Conservation (phyloP, 768 basidiomycete species). For the Suillus brevipes region DNA sequence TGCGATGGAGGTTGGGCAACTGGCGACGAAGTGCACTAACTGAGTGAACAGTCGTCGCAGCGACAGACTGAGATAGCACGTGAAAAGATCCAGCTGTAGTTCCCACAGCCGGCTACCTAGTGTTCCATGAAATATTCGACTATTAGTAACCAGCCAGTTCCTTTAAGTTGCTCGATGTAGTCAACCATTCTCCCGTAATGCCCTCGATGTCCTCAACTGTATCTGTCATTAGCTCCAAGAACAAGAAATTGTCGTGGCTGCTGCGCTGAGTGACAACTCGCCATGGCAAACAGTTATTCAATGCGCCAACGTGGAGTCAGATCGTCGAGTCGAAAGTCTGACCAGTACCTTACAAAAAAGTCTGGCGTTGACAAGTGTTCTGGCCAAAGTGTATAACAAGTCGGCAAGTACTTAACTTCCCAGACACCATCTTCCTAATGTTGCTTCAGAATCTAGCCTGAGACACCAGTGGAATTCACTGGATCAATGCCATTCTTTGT, state of each 20-base stretch:
- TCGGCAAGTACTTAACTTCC: constrained; percentile 4
- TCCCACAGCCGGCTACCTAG: too few species aligned
- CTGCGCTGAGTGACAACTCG: background rate
- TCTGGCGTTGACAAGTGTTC: background rate
- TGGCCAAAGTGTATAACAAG: background rate
- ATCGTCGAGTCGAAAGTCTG: background rate
- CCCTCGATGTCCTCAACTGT: background rate
- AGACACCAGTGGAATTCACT: background rate
- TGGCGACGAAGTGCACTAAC: too few species aligned
- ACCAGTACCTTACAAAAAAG: too few species aligned
- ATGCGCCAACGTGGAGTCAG: too few species aligned
- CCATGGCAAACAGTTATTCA: background rate
- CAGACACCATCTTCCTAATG: background rate
- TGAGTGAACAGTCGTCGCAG: too few species aligned
- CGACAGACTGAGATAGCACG: too few species aligned
- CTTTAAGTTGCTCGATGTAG: background rate
- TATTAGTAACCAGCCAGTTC: background rate
- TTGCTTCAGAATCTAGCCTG: background rate
- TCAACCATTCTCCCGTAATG: background rate
- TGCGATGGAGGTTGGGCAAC: too few species aligned
- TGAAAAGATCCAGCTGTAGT: too few species aligned
- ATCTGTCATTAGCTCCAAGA: background rate
- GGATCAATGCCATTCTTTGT: too few species aligned
- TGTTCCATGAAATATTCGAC: background rate
- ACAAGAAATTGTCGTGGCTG: background rate